phyloP scores from a whole-genome alignment of 2,329 filamentous ascomycete genomes.

The Pseudogymnoascus sp. region DNA sequence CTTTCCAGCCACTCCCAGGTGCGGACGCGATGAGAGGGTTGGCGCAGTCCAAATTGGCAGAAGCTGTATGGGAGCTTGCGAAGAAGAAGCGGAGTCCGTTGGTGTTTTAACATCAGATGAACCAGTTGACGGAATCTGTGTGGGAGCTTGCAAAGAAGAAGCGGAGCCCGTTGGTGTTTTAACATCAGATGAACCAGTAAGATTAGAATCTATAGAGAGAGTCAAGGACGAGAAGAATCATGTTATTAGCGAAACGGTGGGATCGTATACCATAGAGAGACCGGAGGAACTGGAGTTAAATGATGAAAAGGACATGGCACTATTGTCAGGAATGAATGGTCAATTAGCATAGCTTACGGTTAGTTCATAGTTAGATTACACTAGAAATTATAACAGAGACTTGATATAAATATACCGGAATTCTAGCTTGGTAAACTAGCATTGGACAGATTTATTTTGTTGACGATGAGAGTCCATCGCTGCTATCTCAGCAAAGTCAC shows the following conservation, averaged over 20 bases:
- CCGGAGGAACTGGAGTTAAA: not conserved
- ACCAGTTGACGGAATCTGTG: too few relatives aligned
- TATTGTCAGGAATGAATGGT: not conserved
- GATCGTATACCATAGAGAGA: not conserved
- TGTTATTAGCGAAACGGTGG: not conserved
- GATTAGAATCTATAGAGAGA: not conserved
- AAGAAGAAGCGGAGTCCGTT: not conserved
- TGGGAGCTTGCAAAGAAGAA: not conserved
- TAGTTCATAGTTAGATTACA: not conserved
- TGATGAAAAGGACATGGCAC: not conserved
- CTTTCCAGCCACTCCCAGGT: conserved; percentile 28
- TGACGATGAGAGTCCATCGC: not conserved
- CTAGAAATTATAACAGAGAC: not conserved
- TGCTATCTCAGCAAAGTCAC: not conserved
- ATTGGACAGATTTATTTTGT: not conserved
- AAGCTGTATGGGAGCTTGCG: not conserved
- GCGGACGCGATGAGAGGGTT: not conserved
- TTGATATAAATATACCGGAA: not conserved
- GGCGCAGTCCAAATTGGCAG: not conserved
- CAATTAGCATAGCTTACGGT: not conserved
- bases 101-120: not conserved
- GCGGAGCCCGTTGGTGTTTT: not conserved
- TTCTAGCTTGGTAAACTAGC: not conserved
- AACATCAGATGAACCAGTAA: not conserved
- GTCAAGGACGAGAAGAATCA: not conserved